phyloP scores from a whole-genome alignment of 495 filamentous ascomycete species.

The Cairneyella variabilis region DNA sequence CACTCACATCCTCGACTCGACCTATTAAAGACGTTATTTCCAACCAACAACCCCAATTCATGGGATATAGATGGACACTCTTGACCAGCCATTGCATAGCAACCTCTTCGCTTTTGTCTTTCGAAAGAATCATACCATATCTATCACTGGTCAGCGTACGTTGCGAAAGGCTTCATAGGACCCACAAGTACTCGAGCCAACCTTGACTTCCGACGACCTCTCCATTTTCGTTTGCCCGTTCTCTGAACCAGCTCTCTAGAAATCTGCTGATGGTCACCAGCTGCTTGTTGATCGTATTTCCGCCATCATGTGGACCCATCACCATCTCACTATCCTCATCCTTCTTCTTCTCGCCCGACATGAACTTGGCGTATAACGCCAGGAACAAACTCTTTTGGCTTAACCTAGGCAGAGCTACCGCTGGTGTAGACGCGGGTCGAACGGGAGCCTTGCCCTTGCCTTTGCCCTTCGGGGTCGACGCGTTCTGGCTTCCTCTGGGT shows the following conservation, averaged over 20 bases:
- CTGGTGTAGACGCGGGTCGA: constrained; percentile 31
- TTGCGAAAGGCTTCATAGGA: neutral
- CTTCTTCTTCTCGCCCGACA: constrained; percentile 92
- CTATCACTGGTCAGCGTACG: constrained; percentile 14
- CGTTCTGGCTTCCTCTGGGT: constrained; percentile 26
- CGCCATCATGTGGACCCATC: constrained; percentile 85
- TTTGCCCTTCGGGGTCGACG: constrained; percentile 42
- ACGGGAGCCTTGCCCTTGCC: constrained; percentile 25
- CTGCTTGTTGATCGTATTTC: constrained; percentile 78
- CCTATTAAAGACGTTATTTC: constrained; percentile 77
- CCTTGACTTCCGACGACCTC: constrained; percentile 65
- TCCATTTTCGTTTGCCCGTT: constrained; percentile 54
- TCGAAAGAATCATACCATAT: constrained; percentile 85
- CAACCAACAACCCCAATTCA: constrained; percentile 96
- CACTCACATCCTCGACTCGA: constrained; percentile 72
- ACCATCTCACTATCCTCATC: constrained; percentile 98
- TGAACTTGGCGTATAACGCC: constrained; percentile 84
- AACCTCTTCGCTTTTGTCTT: constrained; percentile 80
- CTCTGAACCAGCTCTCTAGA: constrained; percentile 71
- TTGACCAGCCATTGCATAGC: constrained; percentile 78
- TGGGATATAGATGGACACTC: constrained; percentile 82
- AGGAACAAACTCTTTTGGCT: constrained; percentile 94
- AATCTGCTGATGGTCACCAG: constrained; percentile 67
- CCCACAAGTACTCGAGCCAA: constrained; percentile 84
- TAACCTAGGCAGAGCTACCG: constrained; percentile 47